phyloP scores from a whole-genome alignment of 2,329 filamentous ascomycete genomes.

The Cladosporium sp. region DNA sequence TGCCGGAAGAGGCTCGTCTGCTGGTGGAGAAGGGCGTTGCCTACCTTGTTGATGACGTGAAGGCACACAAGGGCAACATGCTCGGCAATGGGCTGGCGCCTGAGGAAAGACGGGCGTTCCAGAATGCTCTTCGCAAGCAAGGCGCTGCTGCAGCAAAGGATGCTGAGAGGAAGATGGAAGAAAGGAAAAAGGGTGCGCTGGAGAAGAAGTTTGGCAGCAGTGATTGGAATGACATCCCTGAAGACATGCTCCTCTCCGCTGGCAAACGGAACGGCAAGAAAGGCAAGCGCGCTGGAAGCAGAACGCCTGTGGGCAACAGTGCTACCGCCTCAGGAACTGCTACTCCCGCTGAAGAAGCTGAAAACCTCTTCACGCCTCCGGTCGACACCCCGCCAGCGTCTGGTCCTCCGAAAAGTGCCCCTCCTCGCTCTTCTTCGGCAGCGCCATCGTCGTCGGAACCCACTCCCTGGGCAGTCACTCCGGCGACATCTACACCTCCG shows the following conservation, averaged over 20 bases:
- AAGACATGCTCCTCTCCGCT: conserved; percentile 30
- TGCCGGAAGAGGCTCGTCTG: conserved; percentile 82
- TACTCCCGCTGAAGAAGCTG: conserved; percentile 22
- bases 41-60: conserved; percentile 75
- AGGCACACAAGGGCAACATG: conserved; percentile 64
- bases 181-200: conserved; percentile 47
- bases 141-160: conserved; percentile 47
- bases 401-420: neutral
- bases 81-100: conserved; percentile 46
- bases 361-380: conserved; percentile 26
- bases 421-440: conserved; percentile 18
- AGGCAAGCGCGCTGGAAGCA: conserved; percentile 16
- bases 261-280: conserved; percentile 16
- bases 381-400: conserved; percentile 14
- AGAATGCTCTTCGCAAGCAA: conserved; percentile 53
- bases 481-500: conserved; percentile 48
- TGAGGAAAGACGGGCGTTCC: conserved; percentile 58
- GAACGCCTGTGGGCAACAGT: conserved; percentile 10
- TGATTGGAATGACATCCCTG: conserved; percentile 34
- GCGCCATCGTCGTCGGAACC: conserved; percentile 15
- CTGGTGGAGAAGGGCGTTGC: conserved; percentile 73
- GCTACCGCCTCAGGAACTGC: conserved; percentile 8
- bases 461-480: conserved; percentile 39
- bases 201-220: conserved; percentile 42
- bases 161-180: conserved; percentile 45